Conservation (phyloP, 306 rosid species). For the Cicer chorassanicum region DNA sequence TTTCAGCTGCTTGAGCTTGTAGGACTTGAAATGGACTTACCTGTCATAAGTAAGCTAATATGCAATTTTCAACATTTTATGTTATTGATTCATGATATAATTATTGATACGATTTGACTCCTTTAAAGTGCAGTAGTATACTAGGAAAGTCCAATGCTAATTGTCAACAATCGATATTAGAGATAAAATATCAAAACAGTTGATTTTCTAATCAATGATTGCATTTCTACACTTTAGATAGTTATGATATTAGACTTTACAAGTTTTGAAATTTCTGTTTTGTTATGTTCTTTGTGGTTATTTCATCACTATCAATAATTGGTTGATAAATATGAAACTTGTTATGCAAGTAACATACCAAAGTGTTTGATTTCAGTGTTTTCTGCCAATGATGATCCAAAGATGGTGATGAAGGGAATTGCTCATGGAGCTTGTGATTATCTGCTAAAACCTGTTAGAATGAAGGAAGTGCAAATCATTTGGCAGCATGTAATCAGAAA, state of each 20-base stretch:
- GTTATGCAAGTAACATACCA: not conserved
- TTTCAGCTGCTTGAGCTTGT: conserved; percentile 92
- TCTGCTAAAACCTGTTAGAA: conserved; percentile 86
- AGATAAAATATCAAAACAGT: too few species aligned
- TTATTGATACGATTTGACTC: conserved; percentile 1
- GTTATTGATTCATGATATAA: not conserved
- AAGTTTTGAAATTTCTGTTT: too few species aligned
- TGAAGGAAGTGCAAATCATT: conserved; percentile 83
- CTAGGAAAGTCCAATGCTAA: not conserved
- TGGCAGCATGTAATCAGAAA: conserved; percentile 94
- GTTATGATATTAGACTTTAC: too few species aligned
- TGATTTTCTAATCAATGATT: too few species aligned
- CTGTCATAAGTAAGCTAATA: conserved; percentile 81
- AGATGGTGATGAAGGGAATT: conserved; percentile 93
- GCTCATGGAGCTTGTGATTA: conserved; percentile 94
- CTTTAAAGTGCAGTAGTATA: not conserved
- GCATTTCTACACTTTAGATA: too few species aligned
- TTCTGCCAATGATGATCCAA: conserved; percentile 77
- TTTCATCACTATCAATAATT: too few species aligned
- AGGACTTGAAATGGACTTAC: conserved; percentile 97
- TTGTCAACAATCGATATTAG: too few species aligned
- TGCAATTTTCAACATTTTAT: not conserved
- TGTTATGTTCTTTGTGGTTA: too few species aligned
- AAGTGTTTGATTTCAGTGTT: conserved; percentile 65
- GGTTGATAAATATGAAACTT: too few species aligned